phyloP scores from a whole-genome alignment of 2,329 filamentous ascomycete genomes.

The Aspergillus vadensis region DNA sequence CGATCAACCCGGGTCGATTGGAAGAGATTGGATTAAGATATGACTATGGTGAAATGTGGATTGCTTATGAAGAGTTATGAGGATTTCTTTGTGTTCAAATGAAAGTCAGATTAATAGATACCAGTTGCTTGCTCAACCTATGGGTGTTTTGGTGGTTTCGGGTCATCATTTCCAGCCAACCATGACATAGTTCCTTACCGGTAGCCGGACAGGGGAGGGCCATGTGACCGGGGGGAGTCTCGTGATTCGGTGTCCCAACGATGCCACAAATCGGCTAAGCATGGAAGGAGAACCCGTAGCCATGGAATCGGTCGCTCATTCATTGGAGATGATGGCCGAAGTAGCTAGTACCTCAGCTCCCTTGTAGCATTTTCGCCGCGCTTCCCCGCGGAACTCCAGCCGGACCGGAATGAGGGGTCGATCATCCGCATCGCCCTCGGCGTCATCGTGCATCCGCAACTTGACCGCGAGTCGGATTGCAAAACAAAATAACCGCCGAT shows the following conservation, averaged over 20 bases:
- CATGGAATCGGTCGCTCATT: neutral
- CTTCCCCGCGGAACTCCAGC: neutral
- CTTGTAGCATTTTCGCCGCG: neutral
- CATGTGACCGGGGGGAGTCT: neutral
- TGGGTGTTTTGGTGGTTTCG: neutral
- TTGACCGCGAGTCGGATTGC: neutral
- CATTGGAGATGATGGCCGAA: neutral
- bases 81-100: slow-evolving; percentile 23
- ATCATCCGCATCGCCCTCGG: slow-evolving; percentile 3
- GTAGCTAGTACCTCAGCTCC: too few relatives aligned
- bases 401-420: slow-evolving; percentile 8
- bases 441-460: slow-evolving; percentile 5
- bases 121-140: slow-evolving; percentile 23
- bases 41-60: slow-evolving; percentile 14
- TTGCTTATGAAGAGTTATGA: slow-evolving; percentile 35
- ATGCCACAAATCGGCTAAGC: neutral
- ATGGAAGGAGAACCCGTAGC: neutral
- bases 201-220: neutral
- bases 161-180: too few relatives aligned
- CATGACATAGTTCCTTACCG: too few relatives aligned
- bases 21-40: slow-evolving; percentile 11
- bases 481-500: neutral
- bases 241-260: neutral
- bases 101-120: slow-evolving; percentile 35
- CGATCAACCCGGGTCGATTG: neutral